phyloP scores from a whole-genome alignment of 495 filamentous ascomycete genomes.

The Penicillium parvum region DNA sequence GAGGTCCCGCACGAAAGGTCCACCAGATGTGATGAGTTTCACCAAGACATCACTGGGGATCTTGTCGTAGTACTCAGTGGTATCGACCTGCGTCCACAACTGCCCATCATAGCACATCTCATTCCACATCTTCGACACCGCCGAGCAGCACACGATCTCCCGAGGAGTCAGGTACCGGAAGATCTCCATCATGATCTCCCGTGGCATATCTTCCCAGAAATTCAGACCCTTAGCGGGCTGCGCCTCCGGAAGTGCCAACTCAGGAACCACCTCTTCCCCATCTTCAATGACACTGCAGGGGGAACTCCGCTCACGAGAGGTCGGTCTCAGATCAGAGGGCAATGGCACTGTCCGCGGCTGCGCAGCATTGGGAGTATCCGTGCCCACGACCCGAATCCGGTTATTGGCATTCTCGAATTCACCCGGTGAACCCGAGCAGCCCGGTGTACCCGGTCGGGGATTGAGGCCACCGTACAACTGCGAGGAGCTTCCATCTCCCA shows the following conservation, averaged over 20 bases:
- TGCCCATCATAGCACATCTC: conserved; percentile 92
- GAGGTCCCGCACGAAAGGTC: conserved; percentile 84
- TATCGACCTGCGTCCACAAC: conserved; percentile 81
- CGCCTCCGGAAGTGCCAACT: conserved; percentile 17
- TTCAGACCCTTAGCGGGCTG: conserved; percentile 52
- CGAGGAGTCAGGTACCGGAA: conserved; percentile 72
- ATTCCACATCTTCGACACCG: conserved; percentile 77
- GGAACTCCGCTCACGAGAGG: conserved; percentile 39
- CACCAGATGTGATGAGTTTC: conserved; percentile 78
- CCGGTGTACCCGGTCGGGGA: conserved; percentile 58
- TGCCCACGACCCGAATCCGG: conserved; percentile 48
- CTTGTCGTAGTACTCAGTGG: conserved; percentile 77
- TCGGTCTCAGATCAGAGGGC: conserved; percentile 58
- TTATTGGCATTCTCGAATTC: conserved; percentile 38
- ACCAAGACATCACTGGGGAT: conserved; percentile 80
- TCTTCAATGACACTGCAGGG: conserved; percentile 18
- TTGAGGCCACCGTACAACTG: conserved; percentile 55
- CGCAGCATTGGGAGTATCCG: conserved; percentile 28
- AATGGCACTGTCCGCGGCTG: conserved; percentile 49
- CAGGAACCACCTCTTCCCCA: conserved; percentile 31
- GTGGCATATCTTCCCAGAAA: conserved; percentile 76
- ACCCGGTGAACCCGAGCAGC: conserved; percentile 43
- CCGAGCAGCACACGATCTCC: conserved; percentile 76
- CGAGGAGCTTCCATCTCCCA: conserved; percentile 52
- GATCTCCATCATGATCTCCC: conserved; percentile 75